Evolutionary conservation across 1,284 basidiomycete genomes (phyloP).

Genomic region (Kwoniella shivajii): DNA sequence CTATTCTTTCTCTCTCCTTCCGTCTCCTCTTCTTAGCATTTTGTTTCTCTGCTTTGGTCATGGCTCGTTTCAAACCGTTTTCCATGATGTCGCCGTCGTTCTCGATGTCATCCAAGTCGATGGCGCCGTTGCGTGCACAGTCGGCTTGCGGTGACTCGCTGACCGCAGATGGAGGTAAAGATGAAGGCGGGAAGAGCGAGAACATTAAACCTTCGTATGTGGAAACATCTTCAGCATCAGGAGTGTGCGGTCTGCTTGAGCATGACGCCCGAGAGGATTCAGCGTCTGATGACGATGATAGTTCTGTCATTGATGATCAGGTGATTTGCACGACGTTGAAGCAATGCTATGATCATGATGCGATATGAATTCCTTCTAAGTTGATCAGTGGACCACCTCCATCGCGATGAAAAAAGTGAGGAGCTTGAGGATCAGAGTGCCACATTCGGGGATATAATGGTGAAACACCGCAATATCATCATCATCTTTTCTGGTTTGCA

Average conservation of each 20-base stretch:
- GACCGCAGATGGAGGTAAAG: conserved; percentile 6
- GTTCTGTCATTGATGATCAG: no score
- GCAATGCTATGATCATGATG: no score
- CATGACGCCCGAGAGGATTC: no score
- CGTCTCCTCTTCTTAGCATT: conserved; percentile 51
- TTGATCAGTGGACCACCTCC: not conserved
- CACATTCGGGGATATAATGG: not conserved
- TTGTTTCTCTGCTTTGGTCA: conserved; percentile 51
- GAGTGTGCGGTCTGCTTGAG: conserved; percentile 15
- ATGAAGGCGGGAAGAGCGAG: conserved; percentile 11
- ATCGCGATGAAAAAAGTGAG: not conserved
- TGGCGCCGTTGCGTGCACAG: not conserved
- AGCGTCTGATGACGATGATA: no score
- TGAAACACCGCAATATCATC: not conserved
- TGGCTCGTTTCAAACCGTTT: conserved; percentile 22
- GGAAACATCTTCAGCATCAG: conserved; percentile 22
- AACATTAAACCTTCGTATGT: conserved; percentile 32
- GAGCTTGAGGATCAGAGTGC: not conserved
- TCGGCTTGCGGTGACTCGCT: not conserved
- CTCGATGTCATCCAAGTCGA: not conserved
- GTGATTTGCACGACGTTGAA: no score
- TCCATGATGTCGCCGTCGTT: conserved; percentile 11
- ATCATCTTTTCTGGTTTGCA: not conserved
- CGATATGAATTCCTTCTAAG: no score
- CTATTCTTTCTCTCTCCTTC: conserved; percentile 42